Evolutionary conservation across 2,329 filamentous ascomycete species (phyloP), one percentile per base, ranked within the genome.

Genomic region (Thyridium curvatum): DNA sequence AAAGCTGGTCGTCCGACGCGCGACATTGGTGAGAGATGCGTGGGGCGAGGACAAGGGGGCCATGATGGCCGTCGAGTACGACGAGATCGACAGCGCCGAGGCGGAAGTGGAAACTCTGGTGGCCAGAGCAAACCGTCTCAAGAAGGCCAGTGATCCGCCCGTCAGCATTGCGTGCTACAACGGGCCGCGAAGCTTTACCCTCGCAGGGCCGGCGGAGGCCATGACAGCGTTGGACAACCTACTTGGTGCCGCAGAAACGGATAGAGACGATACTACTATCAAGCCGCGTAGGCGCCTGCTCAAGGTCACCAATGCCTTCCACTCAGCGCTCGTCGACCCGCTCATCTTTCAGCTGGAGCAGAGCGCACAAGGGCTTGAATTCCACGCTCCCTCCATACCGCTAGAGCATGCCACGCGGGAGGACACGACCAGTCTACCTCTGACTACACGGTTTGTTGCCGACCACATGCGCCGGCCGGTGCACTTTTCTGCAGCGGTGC

Each of bases 81-180:
- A 62, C 31, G 16, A 44, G n/a, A n/a, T n/a, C n/a, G n/a, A n/a
- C n/a, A n/a, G n/a, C n/a, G n/a, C n/a, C n/a, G n/a, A n/a, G 7
- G 42, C 44, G 0, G 45, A 60, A 3, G 44, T 53, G 2, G 42
- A 47, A 12, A n/a, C n/a, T 12, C 59, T 15, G 38, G 58, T 5
- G 29, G 17, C 2, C 35, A 43, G 18, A 35, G 42, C 3, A 45
- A n/a, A n/a, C n/a, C n/a, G n/a, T n/a, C n/a, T n/a, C n/a, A n/a
- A 46, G 8, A 31, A 28, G 6, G 31, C 35, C 9, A 34, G 15
- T 4, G 35, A 42, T 15, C 15, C 21, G 4, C 29, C 35, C 10
- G 46, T 36, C 10, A 39, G 34, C 6, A 65, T 76, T 29, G 71
- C 72, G 0, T 75, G 71, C 46, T 68, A 56, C 48, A 73, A 71